These are phyloP conservation scores for Leptodontidium sp. DNA, from an alignment of 2,329 filamentous ascomycete genomes.

Conservation along the genomic window DNA sequence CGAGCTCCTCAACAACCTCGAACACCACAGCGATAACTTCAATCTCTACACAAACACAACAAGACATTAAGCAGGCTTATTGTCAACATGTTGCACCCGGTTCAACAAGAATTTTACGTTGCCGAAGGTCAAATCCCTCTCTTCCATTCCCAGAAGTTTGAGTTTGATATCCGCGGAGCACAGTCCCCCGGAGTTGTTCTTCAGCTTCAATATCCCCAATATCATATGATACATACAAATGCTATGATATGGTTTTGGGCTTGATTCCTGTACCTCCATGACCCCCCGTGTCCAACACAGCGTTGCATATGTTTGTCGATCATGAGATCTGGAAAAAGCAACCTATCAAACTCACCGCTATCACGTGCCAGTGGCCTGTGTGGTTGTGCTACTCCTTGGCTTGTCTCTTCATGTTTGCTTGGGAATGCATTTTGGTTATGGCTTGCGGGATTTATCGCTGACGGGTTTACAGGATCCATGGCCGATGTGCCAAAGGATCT, in stretches of 20 bases:
- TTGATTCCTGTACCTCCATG: not conserved
- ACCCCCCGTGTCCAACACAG: slow-evolving; percentile 2
- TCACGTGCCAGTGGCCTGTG: slow-evolving; percentile 35
- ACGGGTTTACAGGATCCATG: slow-evolving; percentile 74
- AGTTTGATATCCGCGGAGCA: not conserved
- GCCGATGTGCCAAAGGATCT: slow-evolving; percentile 89
- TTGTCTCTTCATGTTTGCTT: slow-evolving; percentile 15
- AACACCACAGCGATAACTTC: not conserved
- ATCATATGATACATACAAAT: not conserved
- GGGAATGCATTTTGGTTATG: not conserved
- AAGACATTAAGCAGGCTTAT: not conserved
- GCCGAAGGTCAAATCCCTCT: slow-evolving; percentile 6
- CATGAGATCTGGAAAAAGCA: slow-evolving; percentile 38
- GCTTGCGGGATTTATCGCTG: slow-evolving; percentile 28
- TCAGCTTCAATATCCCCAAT: not conserved
- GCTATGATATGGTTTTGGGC: not conserved
- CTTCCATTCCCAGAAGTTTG: not conserved
- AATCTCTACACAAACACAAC: not conserved
- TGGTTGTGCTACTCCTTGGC: slow-evolving; percentile 19
- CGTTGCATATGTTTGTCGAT: slow-evolving; percentile 23
- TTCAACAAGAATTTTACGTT: slow-evolving; percentile 9
- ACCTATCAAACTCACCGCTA: slow-evolving; percentile 33
- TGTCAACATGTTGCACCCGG: slow-evolving; percentile 13
- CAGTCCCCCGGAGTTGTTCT: slow-evolving; percentile 4
- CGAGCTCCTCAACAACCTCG: slow-evolving; percentile 7